Percentiles rank a stretch among this genome's conserved stretches.
These are phyloP conservation scores for Lippia alba DNA, from an alignment of 305 asterid species.

Conservation along the genomic window DNA sequence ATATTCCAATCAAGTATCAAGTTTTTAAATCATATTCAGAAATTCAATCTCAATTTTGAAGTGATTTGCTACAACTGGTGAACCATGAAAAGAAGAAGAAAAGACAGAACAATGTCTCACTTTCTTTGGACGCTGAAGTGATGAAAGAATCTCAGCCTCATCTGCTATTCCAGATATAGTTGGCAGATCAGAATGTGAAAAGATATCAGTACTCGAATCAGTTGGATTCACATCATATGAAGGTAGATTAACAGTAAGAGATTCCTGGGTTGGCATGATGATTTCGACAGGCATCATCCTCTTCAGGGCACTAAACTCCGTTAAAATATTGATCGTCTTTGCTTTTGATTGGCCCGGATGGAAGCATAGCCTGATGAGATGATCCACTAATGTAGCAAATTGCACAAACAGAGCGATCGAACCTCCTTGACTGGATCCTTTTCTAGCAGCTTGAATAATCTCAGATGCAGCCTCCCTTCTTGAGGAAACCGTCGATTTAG, in stretches of 20 bases:
- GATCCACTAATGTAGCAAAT: slow-evolving; percentile 91
- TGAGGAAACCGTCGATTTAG: slow-evolving; percentile 91
- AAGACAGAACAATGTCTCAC: slow-evolving; percentile 49
- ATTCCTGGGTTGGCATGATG: slow-evolving; percentile 91
- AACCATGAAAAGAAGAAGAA: neutral
- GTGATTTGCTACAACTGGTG: slow-evolving; percentile 18
- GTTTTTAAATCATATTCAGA: slow-evolving; percentile 22
- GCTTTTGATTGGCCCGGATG: slow-evolving; percentile 93
- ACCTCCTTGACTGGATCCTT: slow-evolving; percentile 69
- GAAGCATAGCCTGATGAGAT: slow-evolving; percentile 85
- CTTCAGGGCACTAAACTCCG: slow-evolving; percentile 95
- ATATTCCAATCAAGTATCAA: slow-evolving; percentile 16
- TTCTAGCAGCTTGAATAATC: slow-evolving; percentile 91
- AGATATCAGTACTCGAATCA: slow-evolving; percentile 64
- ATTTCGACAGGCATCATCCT: slow-evolving; percentile 96
- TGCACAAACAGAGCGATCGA: slow-evolving; percentile 74
- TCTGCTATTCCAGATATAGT: slow-evolving; percentile 91
- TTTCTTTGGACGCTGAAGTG: slow-evolving; percentile 97
- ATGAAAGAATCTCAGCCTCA: slow-evolving; percentile 97
- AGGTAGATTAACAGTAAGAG: slow-evolving; percentile 88
- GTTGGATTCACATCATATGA: slow-evolving; percentile 54
- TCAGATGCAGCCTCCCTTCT: slow-evolving; percentile 97
- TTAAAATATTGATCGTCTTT: slow-evolving; percentile 72
- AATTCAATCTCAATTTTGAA: slow-evolving; percentile 24
- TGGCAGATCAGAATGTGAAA: slow-evolving; percentile 73